A percentile compares a stretch with the other conserved stretches of the same genome.
These are phyloP conservation scores for Capronia epimyces DNA, from an alignment of 2,329 filamentous ascomycete genomes.

Conservation along the genomic window DNA sequence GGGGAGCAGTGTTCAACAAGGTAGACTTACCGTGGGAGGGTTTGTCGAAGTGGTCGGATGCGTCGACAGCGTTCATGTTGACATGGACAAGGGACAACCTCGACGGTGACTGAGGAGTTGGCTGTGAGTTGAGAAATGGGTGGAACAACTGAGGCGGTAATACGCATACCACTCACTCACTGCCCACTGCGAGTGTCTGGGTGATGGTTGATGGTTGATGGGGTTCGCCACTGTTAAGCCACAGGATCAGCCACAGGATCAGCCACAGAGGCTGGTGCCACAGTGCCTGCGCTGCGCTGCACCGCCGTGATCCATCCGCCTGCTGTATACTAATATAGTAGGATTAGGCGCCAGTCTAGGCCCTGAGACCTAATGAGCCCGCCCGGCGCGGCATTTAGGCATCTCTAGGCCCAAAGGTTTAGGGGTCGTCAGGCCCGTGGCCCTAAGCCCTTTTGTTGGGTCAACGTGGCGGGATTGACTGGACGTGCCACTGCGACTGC, in stretches of 20 bases:
- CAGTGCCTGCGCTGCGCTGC: too few species aligned
- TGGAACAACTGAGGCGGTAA: not conserved
- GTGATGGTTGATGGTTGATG: conserved; percentile 1
- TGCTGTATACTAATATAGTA: too few species aligned
- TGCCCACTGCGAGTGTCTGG: too few species aligned
- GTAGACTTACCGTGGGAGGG: conserved; percentile 41
- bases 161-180: too few species aligned
- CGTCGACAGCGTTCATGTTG: conserved; percentile 62
- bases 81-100: too few species aligned
- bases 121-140: not conserved
- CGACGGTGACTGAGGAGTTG: too few species aligned
- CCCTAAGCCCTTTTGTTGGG: too few species aligned
- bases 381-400: not conserved
- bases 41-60: conserved; percentile 51
- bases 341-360: not conserved
- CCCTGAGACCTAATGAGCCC: not conserved
- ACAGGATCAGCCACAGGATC: not conserved
- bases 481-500: not conserved
- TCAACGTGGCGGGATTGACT: conserved; percentile 1
- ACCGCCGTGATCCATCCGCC: too few species aligned
- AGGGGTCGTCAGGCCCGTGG: too few species aligned
- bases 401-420: too few species aligned
- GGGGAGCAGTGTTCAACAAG: too few species aligned
- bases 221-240: not conserved
- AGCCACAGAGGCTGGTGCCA: too few species aligned